These are phyloP conservation scores for Auriscalpium orientale DNA, from an alignment of 768 basidiomycete genomes.

Conservation along the genomic window DNA sequence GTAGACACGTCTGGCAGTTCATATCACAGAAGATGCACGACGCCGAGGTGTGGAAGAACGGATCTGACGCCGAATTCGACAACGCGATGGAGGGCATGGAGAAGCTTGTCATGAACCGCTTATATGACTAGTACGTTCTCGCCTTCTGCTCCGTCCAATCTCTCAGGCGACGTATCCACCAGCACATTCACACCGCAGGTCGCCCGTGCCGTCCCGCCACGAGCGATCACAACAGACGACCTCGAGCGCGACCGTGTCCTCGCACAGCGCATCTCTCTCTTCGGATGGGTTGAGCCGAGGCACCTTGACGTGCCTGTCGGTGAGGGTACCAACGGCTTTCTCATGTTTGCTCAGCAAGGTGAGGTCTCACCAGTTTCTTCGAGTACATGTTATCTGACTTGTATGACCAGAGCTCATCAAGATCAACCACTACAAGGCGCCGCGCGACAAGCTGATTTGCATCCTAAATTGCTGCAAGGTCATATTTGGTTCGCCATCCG, in stretches of 20 bases:
- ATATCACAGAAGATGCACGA: constrained; percentile 84
- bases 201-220: constrained; percentile 52
- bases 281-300: constrained; percentile 81
- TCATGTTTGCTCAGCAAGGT: constrained; percentile 89
- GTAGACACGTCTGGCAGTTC: constrained; percentile 46
- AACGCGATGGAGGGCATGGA: constrained; percentile 99
- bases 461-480: constrained; percentile 98
- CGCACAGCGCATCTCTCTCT: constrained; percentile 81
- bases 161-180: constrained; percentile 11
- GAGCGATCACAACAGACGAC: constrained; percentile 86
- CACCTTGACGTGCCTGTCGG: constrained; percentile 87
- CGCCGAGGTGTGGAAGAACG: constrained; percentile 75
- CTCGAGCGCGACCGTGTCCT: constrained; percentile 93
- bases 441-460: constrained; percentile 96
- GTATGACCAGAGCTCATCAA: constrained; percentile 70
- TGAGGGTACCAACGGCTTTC: constrained; percentile 69
- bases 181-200: constrained; percentile 93
- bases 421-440: constrained; percentile 98
- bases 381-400: neutral
- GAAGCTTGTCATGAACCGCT: constrained; percentile 97
- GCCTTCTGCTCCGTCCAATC: neutral
- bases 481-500: constrained; percentile 74
- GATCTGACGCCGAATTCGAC: constrained; percentile 80
- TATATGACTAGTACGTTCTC: constrained; percentile 83
- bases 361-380: constrained; percentile 2